Base-by-base conservation (phyloP, 192 early-diverging fungal genomes). In the Backusella psychrophila region DNA sequence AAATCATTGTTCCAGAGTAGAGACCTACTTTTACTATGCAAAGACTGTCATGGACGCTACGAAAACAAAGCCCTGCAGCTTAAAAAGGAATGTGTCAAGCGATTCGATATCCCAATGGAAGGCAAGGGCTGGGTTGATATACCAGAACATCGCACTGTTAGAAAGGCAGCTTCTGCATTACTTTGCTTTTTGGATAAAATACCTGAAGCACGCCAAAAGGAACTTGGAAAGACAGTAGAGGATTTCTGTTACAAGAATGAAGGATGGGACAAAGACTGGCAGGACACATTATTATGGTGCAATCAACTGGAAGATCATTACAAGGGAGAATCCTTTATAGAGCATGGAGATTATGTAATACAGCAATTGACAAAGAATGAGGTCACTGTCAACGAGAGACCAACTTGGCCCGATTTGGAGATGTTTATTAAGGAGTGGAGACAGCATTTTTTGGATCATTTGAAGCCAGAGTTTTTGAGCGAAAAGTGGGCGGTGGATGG, bases 111-210 rank as follows among this genome's bases (percentile, higher is more conserved):
- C 11, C 74, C 82, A 0, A 46, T 84, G 56, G 79, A 83, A 49
- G 82, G 82, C 17, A 70, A 35, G 41, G 77, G 80, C 1, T 75
- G 77, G 80, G 63, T 84, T 14, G 17, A 69, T 17, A 19, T 71
- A 19, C 73, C 79, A 17, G 35, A 76, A 29, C 69, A 80, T 36
- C 41, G 68, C 44, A 34, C 23, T 2, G 74, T 72, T 12, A 69
- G 67, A 41, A 84, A 84, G 31, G 82, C 79, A 3, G 82, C 82
- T 9, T 71, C 79, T 6, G 82, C 82, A 1, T 56, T 83, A 29
- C 19, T 73, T 29, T 63, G 46, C 6, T 66, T 33, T 17, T 26
- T 59, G 6, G 72, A 78, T 56, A 71, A 78, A 38, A 72, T 72
- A 17, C 77, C 70, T 42, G 38, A 72, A 38, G 36, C 65, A 19